Base-by-base conservation (phyloP, 1,139 yeast genomes). In the Yamadazyma aaseri region DNA sequence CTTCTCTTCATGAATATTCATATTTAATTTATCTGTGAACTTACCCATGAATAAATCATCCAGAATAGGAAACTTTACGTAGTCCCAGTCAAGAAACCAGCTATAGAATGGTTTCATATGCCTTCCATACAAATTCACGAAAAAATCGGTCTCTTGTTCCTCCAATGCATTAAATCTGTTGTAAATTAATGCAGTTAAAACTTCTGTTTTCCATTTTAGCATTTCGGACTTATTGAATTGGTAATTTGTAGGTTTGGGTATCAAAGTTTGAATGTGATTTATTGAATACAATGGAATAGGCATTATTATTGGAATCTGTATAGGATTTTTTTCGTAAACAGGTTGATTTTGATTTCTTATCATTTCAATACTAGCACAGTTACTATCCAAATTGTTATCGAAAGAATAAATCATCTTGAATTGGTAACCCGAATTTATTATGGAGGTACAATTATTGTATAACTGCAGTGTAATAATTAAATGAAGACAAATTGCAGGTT, bases 351-450 rank as follows among this genome's bases (percentile, higher is more conserved):
- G 39, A 26, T 46, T 54, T 31, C 68, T 45, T 13, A 68, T 50
- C 31, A 68, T 49, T 29, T 66, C 71, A 8, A 69, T 49, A 32
- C 69, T 63, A 5, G 73, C 71, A 33, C 65, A 58, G 13, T 59
- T 46, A 14, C 65, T 65, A 41, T 76, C 76, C 26, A 81, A 43
- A 17, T 63, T 51, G 1, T 72, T 61, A 53, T 81, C 89, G 47
- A 82, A 74, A n/a, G 86, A 74, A 24, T 81, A 60, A 13, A 81
- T 71, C 35, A 75, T 42, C 39, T 73, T 66, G 42, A 72, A 66
- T 36, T 48, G 58, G 17, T 48, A 53, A 41, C 43, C 47, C 4
- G 46, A 46, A 16, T 43, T 44, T n/a, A 51, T 43, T 6, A 56
- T 47, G 3, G 62, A 56, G 6, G 64, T 51, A 36, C 61, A 65